These are phyloP conservation scores for Malassezia brasiliensis DNA, from an alignment of 1,284 basidiomycete genomes.

Conservation along the genomic window DNA sequence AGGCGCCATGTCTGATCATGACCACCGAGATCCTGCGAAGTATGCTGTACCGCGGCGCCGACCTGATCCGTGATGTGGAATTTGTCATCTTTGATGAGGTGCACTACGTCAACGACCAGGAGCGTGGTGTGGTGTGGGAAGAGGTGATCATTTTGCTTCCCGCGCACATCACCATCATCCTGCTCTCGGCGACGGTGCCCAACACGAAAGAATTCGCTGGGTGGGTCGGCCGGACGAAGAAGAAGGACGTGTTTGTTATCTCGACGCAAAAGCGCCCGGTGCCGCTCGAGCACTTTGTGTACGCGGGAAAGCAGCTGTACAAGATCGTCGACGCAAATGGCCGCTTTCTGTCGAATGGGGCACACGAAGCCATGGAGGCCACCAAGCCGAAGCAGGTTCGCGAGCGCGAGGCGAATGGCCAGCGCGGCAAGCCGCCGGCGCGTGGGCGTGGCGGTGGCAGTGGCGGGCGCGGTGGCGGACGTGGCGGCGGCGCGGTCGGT, in stretches of 20 bases:
- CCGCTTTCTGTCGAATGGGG: constrained; percentile 55
- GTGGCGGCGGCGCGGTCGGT: constrained; percentile 47
- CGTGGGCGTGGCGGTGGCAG: constrained; percentile 51
- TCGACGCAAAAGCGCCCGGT: constrained; percentile 93
- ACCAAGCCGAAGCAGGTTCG: constrained; percentile 90
- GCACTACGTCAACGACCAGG: constrained; percentile 98
- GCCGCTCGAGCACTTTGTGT: constrained; percentile 91
- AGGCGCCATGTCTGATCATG: constrained; percentile 84
- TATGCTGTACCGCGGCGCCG: constrained; percentile 74
- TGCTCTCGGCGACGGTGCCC: constrained; percentile 93
- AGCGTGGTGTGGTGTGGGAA: constrained; percentile 99
- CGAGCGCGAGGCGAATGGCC: constrained; percentile 73
- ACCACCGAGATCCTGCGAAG: constrained; percentile 91
- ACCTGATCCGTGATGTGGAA: constrained; percentile 94
- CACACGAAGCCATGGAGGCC: constrained; percentile 75
- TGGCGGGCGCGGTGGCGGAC: constrained; percentile 49
- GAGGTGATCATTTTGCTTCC: constrained; percentile 76
- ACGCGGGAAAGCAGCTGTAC: constrained; percentile 78
- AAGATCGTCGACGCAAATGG: constrained; percentile 83
- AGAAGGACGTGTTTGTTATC: constrained; percentile 98
- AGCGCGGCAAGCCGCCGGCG: constrained; percentile 60
- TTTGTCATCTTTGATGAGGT: constrained; percentile 99
- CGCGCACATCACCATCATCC: constrained; percentile 51
- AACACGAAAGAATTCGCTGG: constrained; percentile 92
- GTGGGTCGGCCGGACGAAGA: constrained; percentile 98